Conservation (phyloP, 2,329 filamentous ascomycete species). For the Colletotrichum tabaci region DNA sequence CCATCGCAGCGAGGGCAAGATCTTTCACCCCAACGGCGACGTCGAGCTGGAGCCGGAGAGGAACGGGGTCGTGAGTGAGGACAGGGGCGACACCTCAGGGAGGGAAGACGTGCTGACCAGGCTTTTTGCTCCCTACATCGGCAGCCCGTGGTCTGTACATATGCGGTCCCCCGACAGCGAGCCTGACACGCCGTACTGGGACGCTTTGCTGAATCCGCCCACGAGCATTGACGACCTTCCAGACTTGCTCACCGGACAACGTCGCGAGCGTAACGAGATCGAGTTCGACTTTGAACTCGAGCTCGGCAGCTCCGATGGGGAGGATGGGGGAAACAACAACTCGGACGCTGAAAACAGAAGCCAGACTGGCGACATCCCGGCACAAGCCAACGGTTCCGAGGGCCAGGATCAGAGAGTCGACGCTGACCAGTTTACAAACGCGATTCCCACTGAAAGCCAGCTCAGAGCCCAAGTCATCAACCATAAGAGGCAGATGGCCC, state of each 20-base stretch:
- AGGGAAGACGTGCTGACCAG: conserved; percentile 73
- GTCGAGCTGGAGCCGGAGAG: conserved; percentile 74
- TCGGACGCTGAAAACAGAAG: conserved; percentile 48
- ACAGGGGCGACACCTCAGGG: conserved; percentile 72
- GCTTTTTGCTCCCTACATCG: conserved; percentile 59
- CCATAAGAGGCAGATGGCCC: conserved; percentile 53
- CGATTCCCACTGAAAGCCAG: conserved; percentile 58
- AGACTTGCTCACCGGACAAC: conserved; percentile 52
- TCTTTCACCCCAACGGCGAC: conserved; percentile 73
- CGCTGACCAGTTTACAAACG: conserved; percentile 49
- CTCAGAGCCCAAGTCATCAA: conserved; percentile 55
- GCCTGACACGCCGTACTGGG: conserved; percentile 58
- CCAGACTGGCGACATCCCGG: background rate
- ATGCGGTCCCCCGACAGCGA: conserved; percentile 50
- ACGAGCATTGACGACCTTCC: conserved; percentile 60
- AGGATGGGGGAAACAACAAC: conserved; percentile 46
- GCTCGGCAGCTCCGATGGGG: conserved; percentile 44
- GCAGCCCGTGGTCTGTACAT: conserved; percentile 46
- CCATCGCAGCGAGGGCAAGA: conserved; percentile 77
- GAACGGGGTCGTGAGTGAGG: conserved; percentile 69
- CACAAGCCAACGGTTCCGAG: conserved; percentile 28
- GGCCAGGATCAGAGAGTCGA: conserved; percentile 42
- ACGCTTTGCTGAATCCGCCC: conserved; percentile 62
- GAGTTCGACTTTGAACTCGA: conserved; percentile 41
- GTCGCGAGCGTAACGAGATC: conserved; percentile 42